Evolutionary conservation across 2,329 filamentous ascomycete genomes (phyloP), one percentile per base, ranked within the genome.

Genomic region (Ophiostoma sp.): DNA sequence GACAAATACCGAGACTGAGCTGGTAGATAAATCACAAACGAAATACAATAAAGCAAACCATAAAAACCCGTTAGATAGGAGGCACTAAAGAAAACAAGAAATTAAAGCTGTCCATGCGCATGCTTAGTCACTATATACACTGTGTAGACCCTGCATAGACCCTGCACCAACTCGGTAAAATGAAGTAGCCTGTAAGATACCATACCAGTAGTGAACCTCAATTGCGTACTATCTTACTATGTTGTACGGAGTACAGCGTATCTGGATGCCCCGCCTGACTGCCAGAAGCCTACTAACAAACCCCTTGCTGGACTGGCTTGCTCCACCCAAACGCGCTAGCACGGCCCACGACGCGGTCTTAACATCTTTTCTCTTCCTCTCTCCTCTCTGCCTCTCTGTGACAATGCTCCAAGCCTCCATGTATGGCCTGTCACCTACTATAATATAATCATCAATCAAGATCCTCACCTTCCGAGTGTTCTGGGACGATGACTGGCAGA

Each of bases 331-430:
- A 27, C 52, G 52, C 52, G 52, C 52, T 57, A 57, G 52, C 11
- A 57, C n/a, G 23, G 52, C 23, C 52, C 52, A 57, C 23, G 23
- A 57, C 52, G 52, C 52, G 52, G 52, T 57, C 52, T 57, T 57
- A 10, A 57, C 27, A 57, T 57, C 52, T 23, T 57, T 31, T 31
- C 27, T 31, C 27, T 31, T 31, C 27, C 27, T 31, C 17, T 48
- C 44, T 31, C 27, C 27, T 31, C 17, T 48, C 44, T n/a, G 13
- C 44, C 44, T 48, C 6, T 39, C 44, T 48, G 17, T 48, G 44
- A 48, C 44, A 48, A 44, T 5, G 3, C 41, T 44, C 15, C 44
- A 48, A 44, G 4, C 0, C 41, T 44, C 15, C 15, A 44, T 44
- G 36, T 39, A 39, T 39, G 36, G 36, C 36, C 36, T 39, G 36